Evolutionary conservation across 1,139 yeast species (phyloP).

Genomic region (Tardiomyces blankii): DNA sequence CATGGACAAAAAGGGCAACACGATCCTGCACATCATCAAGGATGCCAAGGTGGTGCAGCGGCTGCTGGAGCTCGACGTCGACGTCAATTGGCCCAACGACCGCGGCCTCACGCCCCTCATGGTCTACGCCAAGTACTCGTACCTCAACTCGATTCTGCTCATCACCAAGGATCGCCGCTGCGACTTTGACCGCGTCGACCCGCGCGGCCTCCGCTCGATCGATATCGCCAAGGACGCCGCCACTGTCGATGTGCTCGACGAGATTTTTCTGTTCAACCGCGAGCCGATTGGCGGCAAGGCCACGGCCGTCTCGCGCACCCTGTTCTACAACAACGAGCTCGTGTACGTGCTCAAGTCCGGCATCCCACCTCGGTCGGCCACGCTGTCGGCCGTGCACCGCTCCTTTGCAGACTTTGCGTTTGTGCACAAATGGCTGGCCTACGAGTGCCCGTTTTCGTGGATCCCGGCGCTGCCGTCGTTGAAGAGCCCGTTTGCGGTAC

Average conservation of each 20-base stretch:
- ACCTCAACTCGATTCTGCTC: slow-evolving; percentile 45
- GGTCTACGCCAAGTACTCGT: slow-evolving; percentile 54
- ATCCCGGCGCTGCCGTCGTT: slow-evolving; percentile 22
- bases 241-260: slow-evolving; percentile 38
- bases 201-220: slow-evolving; percentile 31
- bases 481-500: slow-evolving; percentile 24
- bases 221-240: slow-evolving; percentile 39
- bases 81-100: slow-evolving; percentile 54
- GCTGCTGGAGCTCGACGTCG: slow-evolving; percentile 18
- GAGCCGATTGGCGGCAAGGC: slow-evolving; percentile 21
- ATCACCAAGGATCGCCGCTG: slow-evolving; percentile 18
- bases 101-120: slow-evolving; percentile 59
- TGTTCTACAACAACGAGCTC: slow-evolving; percentile 18
- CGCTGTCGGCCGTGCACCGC: slow-evolving; percentile 23
- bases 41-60: slow-evolving; percentile 33
- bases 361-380: slow-evolving; percentile 8
- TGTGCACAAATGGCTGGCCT: slow-evolving; percentile 26
- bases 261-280: slow-evolving; percentile 24
- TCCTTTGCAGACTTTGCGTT: slow-evolving; percentile 33
- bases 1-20: slow-evolving; percentile 61
- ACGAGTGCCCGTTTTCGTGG: slow-evolving; percentile 28
- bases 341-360: slow-evolving; percentile 24
- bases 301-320: slow-evolving; percentile 15
- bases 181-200: slow-evolving; percentile 20
- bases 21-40: slow-evolving; percentile 59